A percentile compares a stretch with the other conserved stretches of the same genome.
Conservation (phyloP, 2,329 filamentous ascomycete genomes). For the Fusarium nurragi region DNA sequence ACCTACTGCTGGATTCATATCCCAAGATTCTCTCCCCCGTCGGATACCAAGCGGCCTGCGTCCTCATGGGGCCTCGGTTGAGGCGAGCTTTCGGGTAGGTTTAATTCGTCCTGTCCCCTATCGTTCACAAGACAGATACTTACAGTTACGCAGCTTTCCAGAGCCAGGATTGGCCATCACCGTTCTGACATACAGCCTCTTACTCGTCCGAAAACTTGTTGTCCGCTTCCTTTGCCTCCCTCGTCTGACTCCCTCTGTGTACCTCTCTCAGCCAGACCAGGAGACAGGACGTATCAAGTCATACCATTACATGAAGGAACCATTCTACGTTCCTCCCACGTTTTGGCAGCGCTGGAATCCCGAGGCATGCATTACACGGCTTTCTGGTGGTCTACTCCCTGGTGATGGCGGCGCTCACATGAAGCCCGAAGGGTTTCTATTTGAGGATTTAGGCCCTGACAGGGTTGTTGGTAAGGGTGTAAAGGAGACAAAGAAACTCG, state of each 20-base stretch:
- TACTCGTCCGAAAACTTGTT: slow-evolving; percentile 63
- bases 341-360: slow-evolving; percentile 71
- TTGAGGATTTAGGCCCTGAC: slow-evolving; percentile 70
- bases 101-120: not conserved
- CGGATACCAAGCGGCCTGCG: slow-evolving; percentile 61
- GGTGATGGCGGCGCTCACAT: slow-evolving; percentile 52
- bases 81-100: slow-evolving; percentile 71
- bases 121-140: slow-evolving; percentile 6
- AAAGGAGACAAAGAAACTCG: slow-evolving; percentile 51
- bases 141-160: slow-evolving; percentile 50
- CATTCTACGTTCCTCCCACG: slow-evolving; percentile 71
- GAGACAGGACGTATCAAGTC: slow-evolving; percentile 62
- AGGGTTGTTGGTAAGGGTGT: slow-evolving; percentile 61
- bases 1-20: slow-evolving; percentile 66
- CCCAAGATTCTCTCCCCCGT: slow-evolving; percentile 57
- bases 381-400: slow-evolving; percentile 57
- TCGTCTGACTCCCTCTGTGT: slow-evolving; percentile 55
- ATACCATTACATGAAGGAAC: slow-evolving; percentile 66
- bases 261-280: slow-evolving; percentile 60
- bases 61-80: slow-evolving; percentile 71
- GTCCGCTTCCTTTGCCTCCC: slow-evolving; percentile 70
- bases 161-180: slow-evolving; percentile 53
- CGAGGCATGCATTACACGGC: slow-evolving; percentile 58
- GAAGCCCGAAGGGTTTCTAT: slow-evolving; percentile 61
- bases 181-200: slow-evolving; percentile 55